Percentiles rank a stretch among this genome's conserved stretches.
These are phyloP conservation scores for Zostera marina DNA, from an alignment of 116 monocot species.

Conservation along the genomic window DNA sequence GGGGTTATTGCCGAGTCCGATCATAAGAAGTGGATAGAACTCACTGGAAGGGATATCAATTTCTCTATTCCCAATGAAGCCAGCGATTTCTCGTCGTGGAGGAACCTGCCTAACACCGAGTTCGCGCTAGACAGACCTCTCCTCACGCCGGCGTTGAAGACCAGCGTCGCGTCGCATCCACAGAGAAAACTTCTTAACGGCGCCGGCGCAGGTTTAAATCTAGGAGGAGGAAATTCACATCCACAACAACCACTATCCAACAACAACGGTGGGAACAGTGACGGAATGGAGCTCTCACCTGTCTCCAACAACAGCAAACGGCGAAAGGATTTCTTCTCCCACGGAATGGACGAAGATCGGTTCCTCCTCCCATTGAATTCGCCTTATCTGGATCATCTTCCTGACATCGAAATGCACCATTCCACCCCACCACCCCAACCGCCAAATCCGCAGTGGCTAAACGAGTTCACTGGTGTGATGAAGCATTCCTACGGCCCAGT, in stretches of 20 bases:
- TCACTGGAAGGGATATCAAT: constrained; percentile 65
- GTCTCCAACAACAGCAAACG: constrained; percentile 41
- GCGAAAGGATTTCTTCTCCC: constrained; percentile 32
- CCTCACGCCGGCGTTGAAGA: constrained; percentile 14
- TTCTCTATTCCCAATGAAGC: constrained; percentile 58
- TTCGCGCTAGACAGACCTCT: constrained; percentile 47
- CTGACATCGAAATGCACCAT: constrained; percentile 39
- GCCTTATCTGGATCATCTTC: constrained; percentile 13
- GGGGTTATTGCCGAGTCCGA: constrained; percentile 24
- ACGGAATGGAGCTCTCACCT: constrained; percentile 42
- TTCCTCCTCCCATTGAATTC: constrained; percentile 31
- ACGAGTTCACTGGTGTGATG: constrained; percentile 70
- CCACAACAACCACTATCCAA: constrained; percentile 11
- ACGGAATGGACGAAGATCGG: constrained; percentile 49
- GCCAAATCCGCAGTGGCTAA: constrained; percentile 16
- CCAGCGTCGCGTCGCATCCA: not conserved
- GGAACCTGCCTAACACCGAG: constrained; percentile 52
- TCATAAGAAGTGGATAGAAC: constrained; percentile 60
- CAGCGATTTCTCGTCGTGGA: constrained; percentile 61
- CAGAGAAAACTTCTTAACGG: constrained; percentile 38
- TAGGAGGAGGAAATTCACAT: constrained; percentile 13
- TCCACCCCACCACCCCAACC: constrained; percentile 20
- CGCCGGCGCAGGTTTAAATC: constrained; percentile 30
- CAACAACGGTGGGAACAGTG: constrained; percentile 13
- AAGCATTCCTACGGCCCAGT: constrained; percentile 50